phyloP scores from a whole-genome alignment of 768 basidiomycete genomes.

The Tricholoma sp. region DNA sequence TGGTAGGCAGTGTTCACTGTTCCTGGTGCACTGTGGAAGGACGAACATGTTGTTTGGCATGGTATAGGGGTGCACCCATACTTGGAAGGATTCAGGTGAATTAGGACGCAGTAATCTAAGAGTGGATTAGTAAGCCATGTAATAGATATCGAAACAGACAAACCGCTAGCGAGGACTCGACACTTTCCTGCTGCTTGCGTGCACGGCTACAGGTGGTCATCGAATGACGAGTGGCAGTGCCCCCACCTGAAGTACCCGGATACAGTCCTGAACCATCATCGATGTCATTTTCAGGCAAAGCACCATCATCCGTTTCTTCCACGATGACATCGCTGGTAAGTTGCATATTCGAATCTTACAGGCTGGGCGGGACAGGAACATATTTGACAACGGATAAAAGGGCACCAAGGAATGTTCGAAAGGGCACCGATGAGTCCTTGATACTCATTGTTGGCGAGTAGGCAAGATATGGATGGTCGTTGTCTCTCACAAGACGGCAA shows the following conservation, averaged over 20 bases:
- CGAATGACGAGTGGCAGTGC: neutral
- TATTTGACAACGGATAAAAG: constrained; percentile 15
- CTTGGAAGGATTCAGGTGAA: neutral
- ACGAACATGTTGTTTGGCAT: constrained; percentile 12
- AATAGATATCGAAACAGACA: neutral
- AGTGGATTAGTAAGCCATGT: neutral
- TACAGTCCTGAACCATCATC: no score
- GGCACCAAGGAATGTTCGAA: constrained; percentile 16
- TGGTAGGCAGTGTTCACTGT: constrained; percentile 11
- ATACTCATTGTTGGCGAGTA: constrained; percentile 17
- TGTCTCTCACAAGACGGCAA: constrained; percentile 11
- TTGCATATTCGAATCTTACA: constrained; percentile 13
- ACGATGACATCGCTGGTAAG: constrained; percentile 14
- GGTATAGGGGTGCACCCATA: neutral
- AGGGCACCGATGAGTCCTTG: constrained; percentile 15
- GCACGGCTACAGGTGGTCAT: no score
- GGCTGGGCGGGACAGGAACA: constrained; percentile 10
- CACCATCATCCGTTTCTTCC: constrained; percentile 10
- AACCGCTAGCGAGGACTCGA: neutral
- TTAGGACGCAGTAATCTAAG: neutral
- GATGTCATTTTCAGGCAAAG: no score
- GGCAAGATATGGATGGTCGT: constrained; percentile 14
- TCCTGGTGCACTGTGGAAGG: constrained; percentile 12
- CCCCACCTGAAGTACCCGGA: constrained; percentile 4
- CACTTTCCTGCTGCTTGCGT: neutral